A percentile compares a stretch with the other conserved stretches of the same genome.
phyloP scores from a whole-genome alignment of 371 early-diverging fungal genomes.

The Batkoa obscura region DNA sequence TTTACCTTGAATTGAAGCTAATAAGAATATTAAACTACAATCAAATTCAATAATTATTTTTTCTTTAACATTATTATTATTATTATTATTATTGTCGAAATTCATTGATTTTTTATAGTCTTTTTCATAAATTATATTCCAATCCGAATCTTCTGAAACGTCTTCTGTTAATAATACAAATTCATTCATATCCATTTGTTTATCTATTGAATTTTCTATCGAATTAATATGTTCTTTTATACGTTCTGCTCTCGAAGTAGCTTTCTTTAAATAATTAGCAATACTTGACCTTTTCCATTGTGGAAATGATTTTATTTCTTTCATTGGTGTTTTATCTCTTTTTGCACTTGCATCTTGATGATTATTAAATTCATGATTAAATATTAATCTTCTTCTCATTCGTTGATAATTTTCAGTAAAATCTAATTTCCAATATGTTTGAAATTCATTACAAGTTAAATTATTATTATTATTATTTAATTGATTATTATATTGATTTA shows the following conservation, averaged over 20 bases:
- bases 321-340: conserved; percentile 18
- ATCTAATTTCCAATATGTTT: conserved; percentile 24
- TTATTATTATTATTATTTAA: not conserved
- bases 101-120: conserved; percentile 6
- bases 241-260: not conserved
- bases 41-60: conserved; percentile 14
- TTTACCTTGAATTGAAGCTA: conserved; percentile 26
- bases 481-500: not conserved
- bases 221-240: conserved; percentile 4
- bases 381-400: conserved; percentile 22
- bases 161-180: not conserved
- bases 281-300: conserved; percentile 1
- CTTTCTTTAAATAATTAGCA: conserved; percentile 1
- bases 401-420: conserved; percentile 22
- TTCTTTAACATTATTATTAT: conserved; percentile 3
- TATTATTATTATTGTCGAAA: not conserved
- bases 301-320: not conserved
- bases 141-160: conserved; percentile 10
- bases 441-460: not conserved
- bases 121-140: conserved; percentile 11
- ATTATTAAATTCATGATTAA: conserved; percentile 27
- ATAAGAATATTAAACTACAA: conserved; percentile 26
- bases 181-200: no score
- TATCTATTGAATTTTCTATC: no score
- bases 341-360: conserved; percentile 24